Evolutionary conservation across 2,329 filamentous ascomycete genomes (phyloP).

Genomic region (Phaeomoniella chlamydospora): DNA sequence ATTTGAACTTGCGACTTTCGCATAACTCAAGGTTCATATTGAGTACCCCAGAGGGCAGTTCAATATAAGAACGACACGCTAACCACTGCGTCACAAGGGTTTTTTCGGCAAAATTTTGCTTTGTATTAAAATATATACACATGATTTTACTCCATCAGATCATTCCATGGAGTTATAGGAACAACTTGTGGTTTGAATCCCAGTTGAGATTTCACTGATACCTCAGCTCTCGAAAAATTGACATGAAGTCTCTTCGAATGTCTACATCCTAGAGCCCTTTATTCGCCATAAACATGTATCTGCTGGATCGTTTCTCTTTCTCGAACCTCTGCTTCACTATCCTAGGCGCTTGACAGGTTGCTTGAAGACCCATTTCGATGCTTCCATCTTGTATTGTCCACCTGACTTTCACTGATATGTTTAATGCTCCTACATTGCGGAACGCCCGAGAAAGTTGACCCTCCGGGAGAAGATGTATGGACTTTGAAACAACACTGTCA

Average conservation of each 20-base stretch:
- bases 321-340: background rate
- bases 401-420: too few relatives aligned
- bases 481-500: too few relatives aligned
- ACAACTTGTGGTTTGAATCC: background rate
- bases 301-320: background rate
- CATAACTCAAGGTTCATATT: slow-evolving; percentile 18
- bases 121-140: background rate
- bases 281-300: background rate
- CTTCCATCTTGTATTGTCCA: too few relatives aligned
- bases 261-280: background rate
- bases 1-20: slow-evolving; percentile 24
- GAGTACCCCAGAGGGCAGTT: slow-evolving; percentile 8
- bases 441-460: too few relatives aligned
- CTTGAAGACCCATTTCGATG: too few relatives aligned
- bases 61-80: slow-evolving; percentile 24
- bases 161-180: background rate
- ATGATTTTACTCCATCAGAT: background rate
- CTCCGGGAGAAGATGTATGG: too few relatives aligned
- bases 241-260: background rate
- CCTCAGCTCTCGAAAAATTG: background rate
- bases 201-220: background rate
- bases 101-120: background rate
- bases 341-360: too few relatives aligned
- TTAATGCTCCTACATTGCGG: too few relatives aligned
- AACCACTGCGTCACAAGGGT: slow-evolving; percentile 21